Evolutionary conservation across 257 asterid genomes (phyloP).

Genomic region (Dorcoceras hygrometricum): DNA sequence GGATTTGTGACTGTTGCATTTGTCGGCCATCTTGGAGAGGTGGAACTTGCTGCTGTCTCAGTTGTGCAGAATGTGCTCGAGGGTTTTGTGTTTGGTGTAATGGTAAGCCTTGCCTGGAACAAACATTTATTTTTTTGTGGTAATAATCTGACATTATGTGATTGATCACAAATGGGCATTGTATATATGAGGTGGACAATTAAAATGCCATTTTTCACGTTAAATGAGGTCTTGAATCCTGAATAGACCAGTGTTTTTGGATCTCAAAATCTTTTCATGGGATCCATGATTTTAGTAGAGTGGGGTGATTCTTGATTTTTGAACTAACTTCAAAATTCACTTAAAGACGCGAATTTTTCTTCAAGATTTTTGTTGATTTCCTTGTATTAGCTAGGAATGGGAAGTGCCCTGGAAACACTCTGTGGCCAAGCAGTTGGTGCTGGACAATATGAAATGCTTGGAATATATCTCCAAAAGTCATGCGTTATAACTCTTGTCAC

Average conservation of each 20-base stretch:
- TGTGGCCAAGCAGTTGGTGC: constrained; percentile 94
- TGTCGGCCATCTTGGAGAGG: constrained; percentile 71
- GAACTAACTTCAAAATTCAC: background rate
- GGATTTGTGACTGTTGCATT: constrained; percentile 66
- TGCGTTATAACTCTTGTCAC: constrained; percentile 54
- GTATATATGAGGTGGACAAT: too few species aligned
- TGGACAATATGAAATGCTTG: constrained; percentile 60
- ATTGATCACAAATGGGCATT: too few species aligned
- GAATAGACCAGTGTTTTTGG: background rate
- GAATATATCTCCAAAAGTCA: constrained; percentile 75
- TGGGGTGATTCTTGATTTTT: background rate
- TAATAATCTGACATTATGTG: background rate
- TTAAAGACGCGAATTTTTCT: background rate
- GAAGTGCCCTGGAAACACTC: constrained; percentile 88
- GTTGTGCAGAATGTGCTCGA: constrained; percentile 74
- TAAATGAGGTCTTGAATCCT: background rate
- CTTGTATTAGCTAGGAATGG: constrained; percentile 76
- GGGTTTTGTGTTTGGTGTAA: constrained; percentile 74
- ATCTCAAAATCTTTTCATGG: background rate
- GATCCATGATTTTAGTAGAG: background rate
- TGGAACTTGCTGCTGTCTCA: constrained; percentile 79
- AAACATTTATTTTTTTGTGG: background rate
- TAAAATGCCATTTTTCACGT: too few species aligned
- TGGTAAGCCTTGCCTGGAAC: constrained; percentile 37
- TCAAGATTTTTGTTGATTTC: constrained; percentile 8